Base-by-base conservation (phyloP, 2,329 filamentous ascomycete species). In the Hymenoscyphus scutula region DNA sequence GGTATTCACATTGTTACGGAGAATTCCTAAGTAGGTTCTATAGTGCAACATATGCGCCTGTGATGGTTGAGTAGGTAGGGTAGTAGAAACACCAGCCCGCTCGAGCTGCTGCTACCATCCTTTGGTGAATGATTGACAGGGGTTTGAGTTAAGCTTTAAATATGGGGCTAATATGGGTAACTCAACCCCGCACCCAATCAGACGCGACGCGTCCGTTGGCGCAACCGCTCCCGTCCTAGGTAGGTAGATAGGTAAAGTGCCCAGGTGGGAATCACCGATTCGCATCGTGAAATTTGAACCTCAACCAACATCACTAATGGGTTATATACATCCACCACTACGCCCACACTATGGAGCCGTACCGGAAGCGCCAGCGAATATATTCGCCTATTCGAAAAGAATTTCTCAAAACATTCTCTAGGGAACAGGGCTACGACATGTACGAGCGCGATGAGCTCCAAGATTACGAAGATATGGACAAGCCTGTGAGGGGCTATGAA, bases 301-400 rank as follows among this genome's bases (percentile, higher is more conserved):
- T 15, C 34, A 53, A 17, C 15, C 48, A 45, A 15, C 34, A 60
- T 19, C 25, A 29, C 38, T 13, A 19, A 55, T 59, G 32, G n/a
- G 38, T 41, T 23, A 41, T 45, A 37, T 51, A 51, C 19, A 51
- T 13, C 19, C 51, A 58, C 56, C 34, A 29, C 48, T 11, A 65
- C 11, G 30, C 11, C 8, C 51, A 48, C 56, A 62, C 62, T 15
- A 88, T 88, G 85, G 84, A 87, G 67, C 82, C 81, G 34, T 80
- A 81, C 17, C 70, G 77, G 56, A 92, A 92, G 75, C 81, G 85
- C 72, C 79, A 82, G 65, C 84, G 84, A 69, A 75, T 85, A n/a
- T 78, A 78, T 73, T 73, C 75, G 67, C 73, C 77, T 37, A 23
- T 59, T 13, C 61, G 62, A 48, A 60, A 61, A 48, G 56, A 63